Percentiles rank a stretch among this genome's conserved stretches.
Evolutionary conservation across 257 asterid genomes (phyloP).

Genomic region (Solanum megistacrolobum): DNA sequence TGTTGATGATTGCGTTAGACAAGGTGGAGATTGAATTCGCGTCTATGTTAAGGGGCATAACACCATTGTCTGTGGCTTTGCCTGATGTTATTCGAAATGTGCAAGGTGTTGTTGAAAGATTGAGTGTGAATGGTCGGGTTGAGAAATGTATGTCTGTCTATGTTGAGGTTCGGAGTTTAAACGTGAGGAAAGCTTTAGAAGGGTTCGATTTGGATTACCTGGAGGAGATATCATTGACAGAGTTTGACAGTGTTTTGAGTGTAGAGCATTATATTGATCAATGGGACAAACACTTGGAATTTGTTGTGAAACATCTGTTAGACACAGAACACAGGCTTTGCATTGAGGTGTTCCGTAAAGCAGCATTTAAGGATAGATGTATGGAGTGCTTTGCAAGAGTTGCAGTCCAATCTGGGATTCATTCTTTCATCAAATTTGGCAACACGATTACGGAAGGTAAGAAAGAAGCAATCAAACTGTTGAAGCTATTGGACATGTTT

Average conservation of each 20-base stretch:
- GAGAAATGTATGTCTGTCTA: conserved; percentile 39
- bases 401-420: conserved; percentile 50
- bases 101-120: conserved; percentile 38
- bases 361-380: conserved; percentile 30
- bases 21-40: conserved; percentile 44
- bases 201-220: conserved; percentile 37
- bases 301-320: conserved; percentile 47
- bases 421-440: conserved; percentile 45
- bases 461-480: conserved; percentile 77
- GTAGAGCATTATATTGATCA: conserved; percentile 39
- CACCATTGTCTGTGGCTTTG: conserved; percentile 11
- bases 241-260: conserved; percentile 38
- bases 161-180: conserved; percentile 38
- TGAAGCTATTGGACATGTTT: conserved; percentile 58
- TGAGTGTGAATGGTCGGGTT: conserved; percentile 35
- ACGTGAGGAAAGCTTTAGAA: conserved; percentile 29
- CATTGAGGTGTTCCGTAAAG: conserved; percentile 28
- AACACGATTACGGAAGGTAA: conserved; percentile 38
- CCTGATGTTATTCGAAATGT: conserved; percentile 24
- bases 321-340: conserved; percentile 56
- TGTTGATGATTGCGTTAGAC: conserved; percentile 27
- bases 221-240: conserved; percentile 43
- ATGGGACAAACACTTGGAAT: conserved; percentile 68
- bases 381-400: conserved; percentile 53
- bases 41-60: neutral